Percentiles rank a stretch among this genome's conserved stretches.
phyloP scores from a whole-genome alignment of 2,329 filamentous ascomycete species.

The Aspergillus novofumigatus region DNA sequence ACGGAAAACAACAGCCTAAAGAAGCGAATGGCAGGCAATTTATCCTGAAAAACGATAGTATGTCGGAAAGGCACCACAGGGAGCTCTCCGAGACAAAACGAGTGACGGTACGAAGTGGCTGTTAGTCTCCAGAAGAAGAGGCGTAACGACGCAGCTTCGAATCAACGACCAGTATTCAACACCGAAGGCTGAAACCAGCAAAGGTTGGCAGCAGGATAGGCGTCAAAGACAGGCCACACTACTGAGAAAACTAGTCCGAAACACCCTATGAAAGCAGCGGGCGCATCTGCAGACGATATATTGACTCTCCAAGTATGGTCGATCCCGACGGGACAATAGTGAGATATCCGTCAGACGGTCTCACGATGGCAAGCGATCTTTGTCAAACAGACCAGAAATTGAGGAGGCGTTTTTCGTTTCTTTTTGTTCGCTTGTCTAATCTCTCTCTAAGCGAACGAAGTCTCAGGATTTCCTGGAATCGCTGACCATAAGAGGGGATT shows the following conservation, averaged over 20 bases:
- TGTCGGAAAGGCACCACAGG: conserved; percentile 28
- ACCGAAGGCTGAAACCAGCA: conserved; percentile 23
- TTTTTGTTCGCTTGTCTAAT: conserved; percentile 6
- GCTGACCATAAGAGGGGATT: conserved; percentile 30
- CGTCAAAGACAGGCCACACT: conserved; percentile 21
- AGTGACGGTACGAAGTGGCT: conserved; percentile 37
- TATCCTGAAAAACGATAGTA: conserved; percentile 38
- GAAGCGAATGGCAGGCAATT: conserved; percentile 47
- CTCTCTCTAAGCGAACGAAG: conserved; percentile 12
- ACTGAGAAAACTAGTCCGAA: conserved; percentile 18
- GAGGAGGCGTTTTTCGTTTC: conserved; percentile 23
- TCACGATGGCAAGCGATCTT: conserved; percentile 11
- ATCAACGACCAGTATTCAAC: conserved; percentile 30
- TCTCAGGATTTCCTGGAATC: conserved; percentile 25
- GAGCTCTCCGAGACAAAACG: conserved; percentile 42
- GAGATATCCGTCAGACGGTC: conserved; percentile 13
- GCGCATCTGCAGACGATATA: conserved; percentile 15
- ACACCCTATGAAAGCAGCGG: conserved; percentile 14
- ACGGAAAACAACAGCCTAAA: conserved; percentile 37
- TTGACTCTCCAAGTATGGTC: conserved; percentile 5
- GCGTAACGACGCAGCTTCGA: conserved; percentile 28
- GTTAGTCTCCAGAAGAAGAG: conserved; percentile 29
- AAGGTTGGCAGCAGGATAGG: conserved; percentile 30
- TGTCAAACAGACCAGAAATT: conserved; percentile 11
- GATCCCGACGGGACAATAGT: conserved; percentile 8